Conservation (phyloP, 2,329 filamentous ascomycete species). For the Clonostachys solani region DNA sequence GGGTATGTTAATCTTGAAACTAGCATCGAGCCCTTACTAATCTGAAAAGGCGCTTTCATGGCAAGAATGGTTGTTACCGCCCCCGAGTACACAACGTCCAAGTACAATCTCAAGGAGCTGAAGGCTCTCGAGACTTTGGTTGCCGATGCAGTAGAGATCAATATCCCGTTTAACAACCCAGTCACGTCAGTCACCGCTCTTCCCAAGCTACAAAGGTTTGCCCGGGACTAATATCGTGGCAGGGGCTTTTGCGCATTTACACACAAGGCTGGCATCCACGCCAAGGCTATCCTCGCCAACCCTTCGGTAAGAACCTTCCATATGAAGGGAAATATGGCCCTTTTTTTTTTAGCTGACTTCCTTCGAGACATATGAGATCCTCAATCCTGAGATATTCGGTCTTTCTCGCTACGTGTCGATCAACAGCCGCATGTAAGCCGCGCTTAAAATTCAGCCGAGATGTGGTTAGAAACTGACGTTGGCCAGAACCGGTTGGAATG, state of each 20-base stretch:
- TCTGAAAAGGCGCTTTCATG: slow-evolving; percentile 4
- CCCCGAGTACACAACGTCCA: slow-evolving; percentile 78
- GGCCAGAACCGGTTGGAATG: slow-evolving; percentile 75
- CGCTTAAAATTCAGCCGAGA: not conserved
- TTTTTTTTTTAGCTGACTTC: slow-evolving; percentile 3
- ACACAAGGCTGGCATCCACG: slow-evolving; percentile 27
- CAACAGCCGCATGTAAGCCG: slow-evolving; percentile 2
- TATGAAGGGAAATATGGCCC: too few species aligned
- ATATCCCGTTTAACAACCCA: slow-evolving; percentile 19
- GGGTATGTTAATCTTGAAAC: not conserved
- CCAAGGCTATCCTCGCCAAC: slow-evolving; percentile 20
- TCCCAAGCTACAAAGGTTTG: not conserved
- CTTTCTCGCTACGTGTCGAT: slow-evolving; percentile 4
- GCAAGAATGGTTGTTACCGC: slow-evolving; percentile 27
- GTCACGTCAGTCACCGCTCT: slow-evolving; percentile 10
- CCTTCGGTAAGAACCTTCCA: not conserved
- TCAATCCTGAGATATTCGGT: slow-evolving; percentile 1
- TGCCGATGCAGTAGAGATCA: slow-evolving; percentile 58
- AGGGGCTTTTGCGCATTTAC: slow-evolving; percentile 10
- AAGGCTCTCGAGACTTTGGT: slow-evolving; percentile 86
- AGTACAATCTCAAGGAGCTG: slow-evolving; percentile 87
- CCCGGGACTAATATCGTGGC: not conserved
- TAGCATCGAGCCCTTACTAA: not conserved
- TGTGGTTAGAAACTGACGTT: slow-evolving; percentile 24
- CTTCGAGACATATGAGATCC: slow-evolving; percentile 6